Base-by-base conservation (phyloP, 73 alveolate species). In the Blepharisma japonicum region DNA sequence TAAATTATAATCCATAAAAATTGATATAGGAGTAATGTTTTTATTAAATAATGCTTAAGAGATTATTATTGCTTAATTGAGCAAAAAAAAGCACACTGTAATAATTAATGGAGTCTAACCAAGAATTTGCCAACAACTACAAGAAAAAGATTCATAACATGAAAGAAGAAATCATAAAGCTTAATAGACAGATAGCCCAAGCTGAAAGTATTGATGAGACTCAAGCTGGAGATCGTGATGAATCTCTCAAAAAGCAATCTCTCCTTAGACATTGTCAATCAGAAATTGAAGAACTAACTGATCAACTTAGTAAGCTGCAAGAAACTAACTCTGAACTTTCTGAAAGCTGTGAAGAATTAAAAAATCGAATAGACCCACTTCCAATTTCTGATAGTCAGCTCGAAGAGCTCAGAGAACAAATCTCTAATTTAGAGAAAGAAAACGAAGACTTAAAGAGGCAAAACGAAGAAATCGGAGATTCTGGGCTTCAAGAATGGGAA, bases 351-450 rank as follows among this genome's bases (percentile, higher is more conserved):
- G 23, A 53, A 53, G 67, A 53, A 53, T 20, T 14, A 53, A 20
- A 20, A 53, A 53, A 53, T 53, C 23, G 23, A 14, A 20, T 53
- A 14, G 67, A 53, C n/a, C 67, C 67, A 1, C n/a, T 14, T 1
- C n/a, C 23, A 53, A 53, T 11, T 53, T 53, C 67, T 53, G 67
- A 53, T 53, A 53, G 23, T 53, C n/a, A 53, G n/a, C 67, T 53
- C 4, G 67, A 53, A 53, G 67, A 53, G n/a, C 67, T 53, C 4
- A 20, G 4, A 1, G 67, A 11, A 53, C 67, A 53, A 53, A 53
- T 14, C 23, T 0, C n/a, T 1, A 53, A 11, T 53, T 14, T 53
- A 53, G 23, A 53, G 67, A 11, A 53, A 53, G n/a, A 53, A 14
- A 14, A 53, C 4, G 23, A 53, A 20, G 23, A 53, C 67, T 53